Evolutionary conservation across 2,329 filamentous ascomycete species (phyloP).

Genomic region (Apiospora hydei): DNA sequence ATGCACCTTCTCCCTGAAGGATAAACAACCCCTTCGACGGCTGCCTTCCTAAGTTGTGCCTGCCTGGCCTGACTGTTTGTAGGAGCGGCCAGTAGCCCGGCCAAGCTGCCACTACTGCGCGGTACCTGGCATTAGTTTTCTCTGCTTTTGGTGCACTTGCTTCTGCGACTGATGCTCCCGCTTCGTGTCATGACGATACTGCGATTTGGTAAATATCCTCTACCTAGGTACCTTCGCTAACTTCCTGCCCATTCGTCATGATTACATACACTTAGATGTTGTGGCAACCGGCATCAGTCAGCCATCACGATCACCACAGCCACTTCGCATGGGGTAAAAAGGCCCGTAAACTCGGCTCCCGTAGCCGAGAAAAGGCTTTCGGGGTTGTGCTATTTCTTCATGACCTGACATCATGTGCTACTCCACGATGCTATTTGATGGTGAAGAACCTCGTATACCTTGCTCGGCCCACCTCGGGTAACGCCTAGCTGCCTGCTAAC

Average conservation of each 20-base stretch:
- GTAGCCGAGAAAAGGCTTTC: neutral
- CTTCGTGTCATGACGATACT: too few relatives aligned
- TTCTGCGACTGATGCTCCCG: neutral
- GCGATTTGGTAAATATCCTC: too few relatives aligned
- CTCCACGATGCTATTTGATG: neutral
- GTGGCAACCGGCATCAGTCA: neutral
- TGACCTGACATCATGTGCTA: conserved; percentile 1
- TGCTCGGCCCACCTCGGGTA: neutral
- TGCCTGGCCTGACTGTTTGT: neutral
- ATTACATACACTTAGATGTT: neutral
- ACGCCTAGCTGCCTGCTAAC: neutral
- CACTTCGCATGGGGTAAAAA: neutral
- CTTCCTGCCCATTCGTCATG: neutral
- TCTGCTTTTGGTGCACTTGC: neutral
- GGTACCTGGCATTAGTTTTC: conserved; percentile 5
- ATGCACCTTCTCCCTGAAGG: neutral
- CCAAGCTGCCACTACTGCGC: neutral
- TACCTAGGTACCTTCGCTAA: too few relatives aligned
- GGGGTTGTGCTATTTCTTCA: neutral
- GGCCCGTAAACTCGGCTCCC: neutral
- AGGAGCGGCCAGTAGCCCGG: neutral
- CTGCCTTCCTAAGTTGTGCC: too few relatives aligned
- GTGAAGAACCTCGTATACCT: neutral
- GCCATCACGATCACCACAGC: neutral
- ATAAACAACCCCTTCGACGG: neutral